Evolutionary conservation across 768 basidiomycete species (phyloP).

Genomic region (Rhizopogon roseolus): DNA sequence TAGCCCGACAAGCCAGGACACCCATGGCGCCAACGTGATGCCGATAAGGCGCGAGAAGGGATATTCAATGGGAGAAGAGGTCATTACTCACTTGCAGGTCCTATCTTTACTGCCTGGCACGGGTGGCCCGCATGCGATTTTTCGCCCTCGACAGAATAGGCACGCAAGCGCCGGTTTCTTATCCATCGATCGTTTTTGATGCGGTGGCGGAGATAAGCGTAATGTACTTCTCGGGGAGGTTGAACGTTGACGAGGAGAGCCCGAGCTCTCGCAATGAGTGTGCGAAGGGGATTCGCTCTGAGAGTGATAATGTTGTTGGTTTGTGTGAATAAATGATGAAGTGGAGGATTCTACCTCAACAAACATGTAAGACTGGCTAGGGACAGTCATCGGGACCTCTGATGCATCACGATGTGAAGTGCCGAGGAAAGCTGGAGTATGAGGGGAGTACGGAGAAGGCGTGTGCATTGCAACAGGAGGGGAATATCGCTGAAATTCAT

Average conservation of each 20-base stretch:
- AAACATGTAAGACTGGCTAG: slow-evolving; percentile 17
- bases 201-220: slow-evolving; percentile 18
- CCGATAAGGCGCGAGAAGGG: slow-evolving; percentile 7
- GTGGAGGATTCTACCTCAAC: slow-evolving; percentile 11
- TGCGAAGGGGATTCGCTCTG: slow-evolving; percentile 7
- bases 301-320: slow-evolving; percentile 7
- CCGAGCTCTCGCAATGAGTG: slow-evolving; percentile 11
- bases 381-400: slow-evolving; percentile 12
- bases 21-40: slow-evolving; percentile 6
- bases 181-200: slow-evolving; percentile 22
- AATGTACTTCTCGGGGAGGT: slow-evolving; percentile 17
- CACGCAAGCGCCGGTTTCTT: slow-evolving; percentile 64
- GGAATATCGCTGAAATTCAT: slow-evolving; percentile 12
- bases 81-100: slow-evolving; percentile 58
- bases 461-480: slow-evolving; percentile 7
- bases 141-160: slow-evolving; percentile 60
- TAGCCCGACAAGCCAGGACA: slow-evolving; percentile 2
- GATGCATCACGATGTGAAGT: slow-evolving; percentile 14
- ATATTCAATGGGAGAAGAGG: neutral
- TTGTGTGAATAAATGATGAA: slow-evolving; percentile 7
- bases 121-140: slow-evolving; percentile 66
- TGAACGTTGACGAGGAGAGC: slow-evolving; percentile 16
- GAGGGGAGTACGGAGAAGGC: slow-evolving; percentile 11
- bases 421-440: slow-evolving; percentile 7
- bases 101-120: slow-evolving; percentile 46